Evolutionary conservation across 805 yeast species (phyloP), one percentile per base, ranked within the genome.

Genomic region (Teunomyces cretensis): DNA sequence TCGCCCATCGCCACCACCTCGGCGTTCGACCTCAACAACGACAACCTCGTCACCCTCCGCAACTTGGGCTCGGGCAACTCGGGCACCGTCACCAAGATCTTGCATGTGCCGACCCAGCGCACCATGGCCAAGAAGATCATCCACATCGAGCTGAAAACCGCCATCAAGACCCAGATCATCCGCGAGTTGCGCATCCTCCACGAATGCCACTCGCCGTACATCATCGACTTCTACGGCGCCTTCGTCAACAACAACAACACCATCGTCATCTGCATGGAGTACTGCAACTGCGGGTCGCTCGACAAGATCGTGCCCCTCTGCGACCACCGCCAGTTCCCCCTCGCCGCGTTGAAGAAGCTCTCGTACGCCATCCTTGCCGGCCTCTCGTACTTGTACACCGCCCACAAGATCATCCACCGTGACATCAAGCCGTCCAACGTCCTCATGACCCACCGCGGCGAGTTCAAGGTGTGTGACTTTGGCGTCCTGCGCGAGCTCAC

Each of bases 361-460:
- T 81, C 94, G 8, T 83, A 69, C 50, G 81, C 88, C 6, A 91
- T 94, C 0, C 70, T 91, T 9, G 80, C 83, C 22, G 98, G 98
- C 0, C 73, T 92, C 46, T 78, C 80, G 30, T 94, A 91, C 58
- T 70, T 92, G 19, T 92, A 94, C 64, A 80, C 85, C 15, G 76
- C 81, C 19, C 96, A 91, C 61, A 80, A 89, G 48, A 92, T 94
- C 58, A 88, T 94, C 46, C 99, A 94, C 62, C 75, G 99, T 51
- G 99, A 94, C 62, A 90, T 94, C 54, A 94, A 94, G 62, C 99
- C 99, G 0, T 86, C 95, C 5, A 94, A 94, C 64, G 96, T 94
- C 7, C 72, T 94, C 41, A 79, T 94, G 67, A 90, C 88, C 49
- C 85, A 90, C 32, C 79, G 75, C 51, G 99, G 99, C 19, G 86